phyloP scores from a whole-genome alignment of 192 early-diverging fungal species.

The Coemansia sp. region DNA sequence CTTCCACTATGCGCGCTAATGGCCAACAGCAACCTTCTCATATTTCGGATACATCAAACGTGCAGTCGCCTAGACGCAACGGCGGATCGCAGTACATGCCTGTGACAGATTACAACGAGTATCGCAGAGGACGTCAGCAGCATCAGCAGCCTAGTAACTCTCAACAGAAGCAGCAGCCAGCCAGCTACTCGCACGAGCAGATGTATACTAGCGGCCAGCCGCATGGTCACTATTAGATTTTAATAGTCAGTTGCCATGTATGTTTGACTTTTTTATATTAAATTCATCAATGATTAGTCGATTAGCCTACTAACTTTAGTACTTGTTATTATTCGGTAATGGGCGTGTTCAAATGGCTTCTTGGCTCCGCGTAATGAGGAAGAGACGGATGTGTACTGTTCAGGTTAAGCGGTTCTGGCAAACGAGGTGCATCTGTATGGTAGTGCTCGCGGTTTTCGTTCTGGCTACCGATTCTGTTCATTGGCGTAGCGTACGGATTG shows the following conservation, averaged over 20 bases:
- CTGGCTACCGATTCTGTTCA: conserved; percentile 2
- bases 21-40: conserved; percentile 2
- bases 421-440: conserved; percentile 4
- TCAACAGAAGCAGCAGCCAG: conserved; percentile 2
- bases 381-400: conserved; percentile 8
- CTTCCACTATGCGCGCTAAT: background rate
- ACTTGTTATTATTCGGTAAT: conserved; percentile 22
- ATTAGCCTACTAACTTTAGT: too few relatives aligned
- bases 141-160: background rate
- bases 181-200: conserved; percentile 2
- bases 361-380: conserved; percentile 4
- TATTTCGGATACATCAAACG: background rate
- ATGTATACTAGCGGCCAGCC: conserved; percentile 2
- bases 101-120: conserved; percentile 1
- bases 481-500: background rate
- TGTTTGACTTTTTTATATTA: background rate
- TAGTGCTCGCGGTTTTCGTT: conserved; percentile 2
- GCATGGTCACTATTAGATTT: background rate
- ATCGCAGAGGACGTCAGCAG: conserved; percentile 1
- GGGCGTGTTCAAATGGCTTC: conserved; percentile 38
- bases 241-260: too few relatives aligned
- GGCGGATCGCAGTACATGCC: conserved; percentile 1
- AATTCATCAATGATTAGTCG: background rate
- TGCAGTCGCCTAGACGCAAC: conserved; percentile 4
- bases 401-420: conserved; percentile 6